Base-by-base conservation (phyloP, 495 filamentous ascomycete species). In the Lasiosphaeriaceae sp. region DNA sequence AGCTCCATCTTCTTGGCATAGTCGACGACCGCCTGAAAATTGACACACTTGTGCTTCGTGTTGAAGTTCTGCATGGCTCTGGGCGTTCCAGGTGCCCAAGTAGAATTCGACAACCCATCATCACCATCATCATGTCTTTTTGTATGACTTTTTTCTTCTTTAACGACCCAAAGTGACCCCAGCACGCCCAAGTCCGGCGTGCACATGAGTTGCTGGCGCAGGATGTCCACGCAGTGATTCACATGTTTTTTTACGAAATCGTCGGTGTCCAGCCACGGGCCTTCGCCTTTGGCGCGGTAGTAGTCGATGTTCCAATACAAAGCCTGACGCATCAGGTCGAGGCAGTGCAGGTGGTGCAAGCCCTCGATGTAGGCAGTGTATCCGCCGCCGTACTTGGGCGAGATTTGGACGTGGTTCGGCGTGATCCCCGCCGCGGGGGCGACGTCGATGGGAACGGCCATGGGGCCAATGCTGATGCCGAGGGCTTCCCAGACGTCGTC, bases 401-500 rank as follows among this genome's bases (percentile, higher is more conserved):
- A 43, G 39, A 43, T n/a, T 12, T 43, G 39, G 7, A 43, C 39
- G 39, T 43, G 39, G 7, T 11, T 4, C 9, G 39, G n/a, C 14
- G 39, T 43, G 7, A 43, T 6, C 39, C 39, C 39, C 39, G 39
- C 39, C 4, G 14, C n/a, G 39, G 3, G 7, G 12, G 39, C 39
- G 4, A 0, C 1, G 39, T 17, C 39, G 1, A 12, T 4, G 1
- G 39, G 39, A 12, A 43, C n/a, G 12, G 5, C 9, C 39, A 43
- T 43, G 4, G 39, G 16, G 14, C 39, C 7, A 12, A 11, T 83
- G 44, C 82, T 71, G 0, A 77, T 68, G 2, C 83, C 83, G 0
- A 86, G 60, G 2, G 78, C 71, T 31, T 74, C 72, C 82, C 83
- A 86, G 3, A 81, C 82, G 2, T 74, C 79, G 61, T 86, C 83